Evolutionary conservation across 305 asterid genomes (phyloP).

Genomic region (Withania somnifera): DNA sequence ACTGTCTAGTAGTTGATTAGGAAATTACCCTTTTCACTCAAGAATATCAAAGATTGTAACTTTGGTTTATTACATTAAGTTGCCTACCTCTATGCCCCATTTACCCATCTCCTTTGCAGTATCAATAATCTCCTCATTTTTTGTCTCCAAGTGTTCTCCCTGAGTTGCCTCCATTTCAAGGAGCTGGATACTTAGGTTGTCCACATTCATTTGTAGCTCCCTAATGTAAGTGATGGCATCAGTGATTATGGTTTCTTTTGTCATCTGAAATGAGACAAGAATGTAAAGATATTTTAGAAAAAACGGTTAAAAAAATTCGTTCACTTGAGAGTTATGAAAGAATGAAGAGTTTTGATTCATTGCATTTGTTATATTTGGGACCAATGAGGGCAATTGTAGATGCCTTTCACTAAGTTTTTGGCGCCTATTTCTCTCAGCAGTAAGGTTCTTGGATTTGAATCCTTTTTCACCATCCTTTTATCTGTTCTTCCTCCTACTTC

Average conservation of each 20-base stretch:
- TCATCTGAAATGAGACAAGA: slow-evolving; percentile 43
- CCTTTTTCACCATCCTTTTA: slow-evolving; percentile 14
- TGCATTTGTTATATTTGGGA: slow-evolving; percentile 80
- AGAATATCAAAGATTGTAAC: background rate
- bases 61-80: background rate
- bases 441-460: slow-evolving; percentile 71
- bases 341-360: slow-evolving; percentile 12
- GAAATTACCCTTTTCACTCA: background rate
- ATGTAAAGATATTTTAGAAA: background rate
- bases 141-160: slow-evolving; percentile 11
- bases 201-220: slow-evolving; percentile 36
- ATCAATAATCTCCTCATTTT: slow-evolving; percentile 15
- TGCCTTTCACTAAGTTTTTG: slow-evolving; percentile 59
- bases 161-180: slow-evolving; percentile 30
- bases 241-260: slow-evolving; percentile 51
- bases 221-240: slow-evolving; percentile 70
- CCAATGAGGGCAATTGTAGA: slow-evolving; percentile 60
- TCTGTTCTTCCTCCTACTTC: slow-evolving; percentile 12
- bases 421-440: slow-evolving; percentile 63
- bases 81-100: slow-evolving; percentile 33
- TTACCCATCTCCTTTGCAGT: slow-evolving; percentile 31
- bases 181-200: slow-evolving; percentile 44
- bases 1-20: background rate
- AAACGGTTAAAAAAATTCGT: background rate
- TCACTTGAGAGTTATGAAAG: background rate